These are phyloP conservation scores for Capsella bursapastoris DNA, from an alignment of 345 rosid genomes.

Conservation along the genomic window DNA sequence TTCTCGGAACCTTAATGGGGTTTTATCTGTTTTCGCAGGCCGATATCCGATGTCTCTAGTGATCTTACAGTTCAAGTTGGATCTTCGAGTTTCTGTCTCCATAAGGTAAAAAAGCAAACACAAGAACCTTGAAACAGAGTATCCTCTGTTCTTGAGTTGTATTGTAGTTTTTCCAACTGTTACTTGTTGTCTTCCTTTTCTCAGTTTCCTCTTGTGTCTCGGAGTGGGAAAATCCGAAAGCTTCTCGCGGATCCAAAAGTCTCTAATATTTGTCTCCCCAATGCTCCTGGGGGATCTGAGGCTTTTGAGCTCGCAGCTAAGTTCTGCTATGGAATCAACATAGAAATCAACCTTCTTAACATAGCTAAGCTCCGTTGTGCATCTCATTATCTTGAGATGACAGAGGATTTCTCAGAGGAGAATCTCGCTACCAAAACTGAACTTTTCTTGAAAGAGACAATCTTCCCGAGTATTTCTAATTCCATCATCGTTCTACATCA, in stretches of 20 bases:
- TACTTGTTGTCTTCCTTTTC: conserved; percentile 21
- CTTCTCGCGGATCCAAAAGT: conserved; percentile 65
- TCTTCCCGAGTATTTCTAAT: conserved; percentile 70
- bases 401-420: conserved; percentile 82
- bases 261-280: conserved; percentile 60
- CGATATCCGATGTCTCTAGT: conserved; percentile 93
- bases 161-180: not conserved
- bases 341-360: conserved; percentile 70
- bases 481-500: conserved; percentile 74
- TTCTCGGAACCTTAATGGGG: not conserved
- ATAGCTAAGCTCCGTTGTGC: conserved; percentile 73
- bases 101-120: conserved; percentile 63
- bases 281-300: conserved; percentile 83
- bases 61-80: conserved; percentile 89
- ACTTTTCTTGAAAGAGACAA: conserved; percentile 63
- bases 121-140: conserved; percentile 19
- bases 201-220: conserved; percentile 94
- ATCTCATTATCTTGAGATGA: conserved; percentile 89
- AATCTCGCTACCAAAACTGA: conserved; percentile 73
- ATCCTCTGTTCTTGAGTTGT: conserved; percentile 26
- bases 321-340: conserved; percentile 84
- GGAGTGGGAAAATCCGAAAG: conserved; percentile 87
- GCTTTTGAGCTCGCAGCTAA: conserved; percentile 97
- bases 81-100: conserved; percentile 84
- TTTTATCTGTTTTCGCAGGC: conserved; percentile 64